Evolutionary conservation across 306 rosid genomes (phyloP).

Genomic region (Malus orientalis): DNA sequence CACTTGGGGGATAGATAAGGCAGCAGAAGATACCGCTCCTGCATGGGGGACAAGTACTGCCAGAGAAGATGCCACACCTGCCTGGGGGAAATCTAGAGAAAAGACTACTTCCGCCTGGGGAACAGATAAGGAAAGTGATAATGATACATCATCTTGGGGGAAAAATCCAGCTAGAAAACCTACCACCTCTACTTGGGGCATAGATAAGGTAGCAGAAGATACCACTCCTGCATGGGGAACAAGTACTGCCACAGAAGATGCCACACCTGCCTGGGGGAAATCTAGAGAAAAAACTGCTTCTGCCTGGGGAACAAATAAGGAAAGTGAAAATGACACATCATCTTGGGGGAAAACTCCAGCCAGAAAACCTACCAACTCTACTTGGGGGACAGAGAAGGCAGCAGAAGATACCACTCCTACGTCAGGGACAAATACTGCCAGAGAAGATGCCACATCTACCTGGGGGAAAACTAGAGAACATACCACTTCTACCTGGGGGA

Average conservation of each 20-base stretch:
- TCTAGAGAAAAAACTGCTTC: neutral
- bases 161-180: neutral
- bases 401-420: neutral
- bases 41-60: neutral
- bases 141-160: neutral
- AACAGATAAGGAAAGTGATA: neutral
- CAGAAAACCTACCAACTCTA: neutral
- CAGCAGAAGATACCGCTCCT: neutral
- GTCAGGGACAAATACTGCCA: neutral
- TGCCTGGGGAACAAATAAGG: neutral
- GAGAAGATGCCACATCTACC: neutral
- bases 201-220: neutral
- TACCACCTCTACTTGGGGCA: slow-evolving; percentile 1
- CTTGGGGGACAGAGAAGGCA: neutral
- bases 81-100: neutral
- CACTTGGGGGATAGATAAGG: neutral
- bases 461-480: neutral
- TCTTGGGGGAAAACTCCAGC: neutral
- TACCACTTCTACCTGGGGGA: slow-evolving; percentile 1
- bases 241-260: neutral
- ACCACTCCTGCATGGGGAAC: neutral
- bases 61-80: neutral
- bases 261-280: neutral
- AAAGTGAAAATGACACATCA: neutral
- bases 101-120: slow-evolving; percentile 1